These are phyloP conservation scores for Paraconiothyrium brasiliense DNA, from an alignment of 2,329 filamentous ascomycete species.

Conservation along the genomic window DNA sequence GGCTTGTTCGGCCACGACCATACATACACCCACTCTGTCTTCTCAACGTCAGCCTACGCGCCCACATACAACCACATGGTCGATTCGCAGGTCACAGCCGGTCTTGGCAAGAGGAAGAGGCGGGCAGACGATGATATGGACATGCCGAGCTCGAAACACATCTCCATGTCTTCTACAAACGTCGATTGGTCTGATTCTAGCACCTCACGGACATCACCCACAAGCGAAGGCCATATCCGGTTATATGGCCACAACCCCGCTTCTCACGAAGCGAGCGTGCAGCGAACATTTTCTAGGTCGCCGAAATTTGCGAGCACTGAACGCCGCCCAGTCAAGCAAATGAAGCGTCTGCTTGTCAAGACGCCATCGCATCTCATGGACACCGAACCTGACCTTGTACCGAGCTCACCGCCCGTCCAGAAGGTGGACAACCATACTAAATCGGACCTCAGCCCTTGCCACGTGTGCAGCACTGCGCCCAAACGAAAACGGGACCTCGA, in stretches of 20 bases:
- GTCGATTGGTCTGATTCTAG: slow-evolving; percentile 16
- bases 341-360: slow-evolving; percentile 37
- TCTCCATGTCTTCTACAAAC: neutral
- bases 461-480: slow-evolving; percentile 73
- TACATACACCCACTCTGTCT: slow-evolving; percentile 22
- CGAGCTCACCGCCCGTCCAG: slow-evolving; percentile 12
- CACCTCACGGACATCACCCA: slow-evolving; percentile 26
- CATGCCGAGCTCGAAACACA: slow-evolving; percentile 21
- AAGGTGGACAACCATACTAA: slow-evolving; percentile 18
- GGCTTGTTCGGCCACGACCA: slow-evolving; percentile 42
- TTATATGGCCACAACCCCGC: slow-evolving; percentile 25
- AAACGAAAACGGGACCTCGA: slow-evolving; percentile 72
- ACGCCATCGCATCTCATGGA: slow-evolving; percentile 47
- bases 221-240: slow-evolving; percentile 22
- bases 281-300: slow-evolving; percentile 16
- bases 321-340: slow-evolving; percentile 43
- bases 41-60: slow-evolving; percentile 11
- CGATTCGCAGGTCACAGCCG: slow-evolving; percentile 28
- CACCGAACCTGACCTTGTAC: slow-evolving; percentile 29
- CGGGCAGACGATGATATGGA: slow-evolving; percentile 27
- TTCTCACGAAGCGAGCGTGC: slow-evolving; percentile 26
- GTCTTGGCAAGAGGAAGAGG: slow-evolving; percentile 45
- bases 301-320: slow-evolving; percentile 27
- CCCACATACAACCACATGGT: slow-evolving; percentile 31
- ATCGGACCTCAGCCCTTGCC: slow-evolving; percentile 61